Evolutionary conservation across 164 flowering plant genomes (phyloP).

Genomic region (Chimonanthus salicifolius): DNA sequence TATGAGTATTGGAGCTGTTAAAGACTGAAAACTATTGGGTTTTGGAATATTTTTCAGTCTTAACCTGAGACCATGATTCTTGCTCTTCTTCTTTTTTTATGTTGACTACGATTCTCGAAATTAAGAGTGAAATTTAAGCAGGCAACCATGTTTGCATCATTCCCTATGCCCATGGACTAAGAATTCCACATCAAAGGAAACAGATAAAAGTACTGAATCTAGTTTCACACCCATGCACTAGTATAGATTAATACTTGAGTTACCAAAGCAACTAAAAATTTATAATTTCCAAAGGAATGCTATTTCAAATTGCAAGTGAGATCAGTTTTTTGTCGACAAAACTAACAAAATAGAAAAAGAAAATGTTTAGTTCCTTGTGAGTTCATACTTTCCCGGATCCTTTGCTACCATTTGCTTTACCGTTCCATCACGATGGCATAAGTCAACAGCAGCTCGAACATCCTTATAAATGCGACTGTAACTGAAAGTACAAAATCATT

Average conservation of each 20-base stretch:
- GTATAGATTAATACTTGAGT: background rate
- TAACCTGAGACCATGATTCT: too few species aligned
- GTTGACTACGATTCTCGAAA: too few species aligned
- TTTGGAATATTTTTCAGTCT: too few species aligned
- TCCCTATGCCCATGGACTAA: too few species aligned
- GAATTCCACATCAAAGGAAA: too few species aligned
- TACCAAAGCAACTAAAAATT: background rate
- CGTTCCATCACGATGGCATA: slow-evolving; percentile 99
- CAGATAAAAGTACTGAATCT: background rate
- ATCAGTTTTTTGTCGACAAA: background rate
- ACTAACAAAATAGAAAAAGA: background rate
- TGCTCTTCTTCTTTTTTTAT: too few species aligned
- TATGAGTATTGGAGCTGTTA: too few species aligned
- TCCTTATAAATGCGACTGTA: slow-evolving; percentile 83
- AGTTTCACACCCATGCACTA: background rate
- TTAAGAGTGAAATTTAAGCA: too few species aligned
- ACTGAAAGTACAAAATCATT: slow-evolving; percentile 29
- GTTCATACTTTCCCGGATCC: slow-evolving; percentile 70
- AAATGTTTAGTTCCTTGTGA: background rate
- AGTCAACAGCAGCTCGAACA: slow-evolving; percentile 94
- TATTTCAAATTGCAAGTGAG: background rate
- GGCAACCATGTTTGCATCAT: too few species aligned
- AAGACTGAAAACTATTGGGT: too few species aligned
- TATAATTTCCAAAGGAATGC: background rate
- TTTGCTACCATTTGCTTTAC: slow-evolving; percentile 91